Evolutionary conservation across 192 early-diverging fungal genomes (phyloP), one percentile per base, ranked within the genome.

Genomic region (Cladochytrium replicatum): DNA sequence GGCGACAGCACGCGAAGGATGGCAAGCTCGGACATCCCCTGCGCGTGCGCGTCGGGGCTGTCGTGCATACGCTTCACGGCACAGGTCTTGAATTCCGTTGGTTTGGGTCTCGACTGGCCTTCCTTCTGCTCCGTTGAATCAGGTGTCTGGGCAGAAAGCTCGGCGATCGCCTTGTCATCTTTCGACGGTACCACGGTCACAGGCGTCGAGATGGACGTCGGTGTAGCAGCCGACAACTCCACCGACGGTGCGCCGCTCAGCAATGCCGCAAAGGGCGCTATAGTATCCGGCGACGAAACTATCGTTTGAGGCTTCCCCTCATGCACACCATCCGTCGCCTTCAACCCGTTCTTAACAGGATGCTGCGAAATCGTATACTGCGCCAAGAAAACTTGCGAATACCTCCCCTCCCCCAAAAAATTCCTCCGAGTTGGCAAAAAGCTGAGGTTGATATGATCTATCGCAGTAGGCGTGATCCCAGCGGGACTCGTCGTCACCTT

Each of bases 41-140:
- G 31, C 8, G 44, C 41, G 46, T 63, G 64, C 8, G 58, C 58
- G 41, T 73, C 67, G 6, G 27, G 42, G 23, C 45, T 66, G 26
- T 46, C 41, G 32, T 77, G 64, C 60, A 77, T 44, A 27, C 68
- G 62, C 46, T 77, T 77, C 7, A 77, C 66, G 9, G 74, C 74
- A 51, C 74, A 77, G 9, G 58, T 43, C 1, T 34, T 28, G 37
- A 60, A 55, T 22, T 48, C 60, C 30, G 47, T 22, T 22, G 29
- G 9, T 15, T 44, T 43, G 15, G 4, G 6, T 43, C 4, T 9
- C 40, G 38, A 4, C 2, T 2, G 29, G 43, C 24, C 32, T 8
- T 2, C n/a, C 11, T 26, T 41, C 15, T 13, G 46, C 19, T 29
- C 24, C n/a, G n/a, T 13, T 5, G 6, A 43, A 7, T 8, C 41